Percentiles rank a stretch among this genome's conserved stretches.
Evolutionary conservation across 2,329 filamentous ascomycete species (phyloP).

Genomic region (Fusarium oxysporum): DNA sequence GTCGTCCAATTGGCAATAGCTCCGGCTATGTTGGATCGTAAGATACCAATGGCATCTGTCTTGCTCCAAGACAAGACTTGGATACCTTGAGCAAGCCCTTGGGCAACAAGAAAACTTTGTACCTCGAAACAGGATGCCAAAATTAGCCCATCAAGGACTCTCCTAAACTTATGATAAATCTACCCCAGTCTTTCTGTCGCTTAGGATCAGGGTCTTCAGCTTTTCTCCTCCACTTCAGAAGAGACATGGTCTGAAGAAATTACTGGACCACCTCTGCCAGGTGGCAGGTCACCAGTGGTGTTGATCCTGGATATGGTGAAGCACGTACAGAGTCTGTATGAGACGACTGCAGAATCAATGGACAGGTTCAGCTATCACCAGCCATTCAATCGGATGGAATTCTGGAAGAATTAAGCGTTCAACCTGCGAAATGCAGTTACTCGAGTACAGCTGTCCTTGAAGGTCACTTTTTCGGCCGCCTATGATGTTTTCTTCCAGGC

Average conservation of each 20-base stretch:
- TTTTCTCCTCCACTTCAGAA: neutral
- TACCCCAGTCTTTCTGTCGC: neutral
- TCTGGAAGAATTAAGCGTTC: neutral
- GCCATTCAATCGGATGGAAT: constrained; percentile 2
- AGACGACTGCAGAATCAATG: neutral
- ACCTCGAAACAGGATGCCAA: neutral
- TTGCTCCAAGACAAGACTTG: constrained; percentile 2
- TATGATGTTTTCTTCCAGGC: constrained; percentile 28
- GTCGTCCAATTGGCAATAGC: constrained; percentile 24
- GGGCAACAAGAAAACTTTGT: neutral
- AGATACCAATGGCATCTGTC: constrained; percentile 21
- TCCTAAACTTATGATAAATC: neutral
- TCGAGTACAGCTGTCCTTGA: constrained; percentile 14
- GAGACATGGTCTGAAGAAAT: constrained; percentile 29
- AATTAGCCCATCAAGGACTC: neutral
- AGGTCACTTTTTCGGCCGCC: constrained; percentile 21
- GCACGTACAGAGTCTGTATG: constrained; percentile 2
- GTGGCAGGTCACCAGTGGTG: constrained; percentile 42
- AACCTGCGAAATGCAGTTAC: constrained; percentile 9
- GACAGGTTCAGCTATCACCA: constrained; percentile 1
- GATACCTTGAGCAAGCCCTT: constrained; percentile 1
- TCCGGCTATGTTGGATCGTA: constrained; percentile 18
- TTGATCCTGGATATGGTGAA: constrained; percentile 4
- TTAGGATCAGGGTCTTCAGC: neutral
- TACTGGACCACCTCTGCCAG: constrained; percentile 36